Evolutionary conservation across 495 filamentous ascomycete species (phyloP).

Genomic region (Penicillium lividum): DNA sequence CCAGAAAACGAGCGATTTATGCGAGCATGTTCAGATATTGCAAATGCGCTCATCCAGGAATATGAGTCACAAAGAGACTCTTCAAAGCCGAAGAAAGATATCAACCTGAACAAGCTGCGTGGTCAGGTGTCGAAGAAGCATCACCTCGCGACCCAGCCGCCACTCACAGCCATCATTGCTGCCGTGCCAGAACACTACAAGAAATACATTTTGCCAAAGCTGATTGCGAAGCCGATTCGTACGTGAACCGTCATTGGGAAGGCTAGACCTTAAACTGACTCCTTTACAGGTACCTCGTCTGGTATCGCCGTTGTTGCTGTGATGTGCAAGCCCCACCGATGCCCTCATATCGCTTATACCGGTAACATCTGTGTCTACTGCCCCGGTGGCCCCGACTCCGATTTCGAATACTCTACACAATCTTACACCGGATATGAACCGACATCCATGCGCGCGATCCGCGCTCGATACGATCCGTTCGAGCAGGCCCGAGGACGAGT

Average conservation of each 20-base stretch:
- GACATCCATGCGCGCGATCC: conserved; percentile 96
- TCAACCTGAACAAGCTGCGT: conserved; percentile 90
- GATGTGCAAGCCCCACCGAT: conserved; percentile 98
- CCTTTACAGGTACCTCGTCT: conserved; percentile 68
- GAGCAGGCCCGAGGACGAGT: conserved; percentile 95
- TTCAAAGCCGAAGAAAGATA: conserved; percentile 71
- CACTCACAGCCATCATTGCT: conserved; percentile 94
- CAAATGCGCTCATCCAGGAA: conserved; percentile 88
- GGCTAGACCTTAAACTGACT: conserved; percentile 17
- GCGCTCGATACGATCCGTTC: conserved; percentile 95
- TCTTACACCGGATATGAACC: conserved; percentile 98
- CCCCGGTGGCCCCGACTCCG: conserved; percentile 93
- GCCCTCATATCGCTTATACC: conserved; percentile 95
- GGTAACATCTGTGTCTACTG: conserved; percentile 99
- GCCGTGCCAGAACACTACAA: conserved; percentile 98
- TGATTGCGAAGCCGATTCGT: conserved; percentile 96
- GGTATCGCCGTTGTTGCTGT: conserved; percentile 99
- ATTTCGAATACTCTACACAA: conserved; percentile 98
- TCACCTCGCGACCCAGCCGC: conserved; percentile 77
- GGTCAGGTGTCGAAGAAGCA: conserved; percentile 91
- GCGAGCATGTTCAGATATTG: conserved; percentile 92
- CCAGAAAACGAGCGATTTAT: conserved; percentile 94
- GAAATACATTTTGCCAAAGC: conserved; percentile 94
- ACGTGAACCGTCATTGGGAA: conserved; percentile 26
- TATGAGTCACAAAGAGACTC: conserved; percentile 76